Evolutionary conservation across 352 stramenopile genomes (phyloP).

Genomic region (Thraustochytrium sp.): DNA sequence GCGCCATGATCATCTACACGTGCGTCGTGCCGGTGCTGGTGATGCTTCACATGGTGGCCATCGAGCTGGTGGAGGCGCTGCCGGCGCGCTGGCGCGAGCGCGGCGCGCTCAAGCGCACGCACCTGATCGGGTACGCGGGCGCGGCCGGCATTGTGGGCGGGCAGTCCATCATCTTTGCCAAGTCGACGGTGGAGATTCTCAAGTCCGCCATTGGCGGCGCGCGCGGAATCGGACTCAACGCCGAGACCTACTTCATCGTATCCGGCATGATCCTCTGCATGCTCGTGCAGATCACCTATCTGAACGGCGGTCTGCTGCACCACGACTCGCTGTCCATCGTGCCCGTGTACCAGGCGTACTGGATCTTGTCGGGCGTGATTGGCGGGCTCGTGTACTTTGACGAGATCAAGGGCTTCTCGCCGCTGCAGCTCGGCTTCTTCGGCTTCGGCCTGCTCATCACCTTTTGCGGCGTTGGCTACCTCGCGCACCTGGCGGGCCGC

Average conservation of each 20-base stretch:
- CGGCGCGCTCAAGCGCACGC: conserved; percentile 54
- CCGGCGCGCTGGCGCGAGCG: conserved; percentile 65
- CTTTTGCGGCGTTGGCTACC: conserved; percentile 69
- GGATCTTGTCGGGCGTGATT: conserved; percentile 75
- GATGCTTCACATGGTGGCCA: conserved; percentile 64
- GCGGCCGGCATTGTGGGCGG: conserved; percentile 77
- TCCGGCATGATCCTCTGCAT: conserved; percentile 62
- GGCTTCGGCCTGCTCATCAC: conserved; percentile 67
- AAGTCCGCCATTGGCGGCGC: conserved; percentile 72
- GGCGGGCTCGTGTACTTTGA: conserved; percentile 84
- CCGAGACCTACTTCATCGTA: conserved; percentile 71
- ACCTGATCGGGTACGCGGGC: conserved; percentile 76
- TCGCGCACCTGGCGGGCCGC: conserved; percentile 61
- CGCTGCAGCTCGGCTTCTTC: conserved; percentile 64
- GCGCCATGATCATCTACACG: conserved; percentile 50
- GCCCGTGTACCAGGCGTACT: conserved; percentile 81
- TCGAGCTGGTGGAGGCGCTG: conserved; percentile 58
- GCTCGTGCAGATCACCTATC: conserved; percentile 70
- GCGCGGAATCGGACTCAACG: conserved; percentile 66
- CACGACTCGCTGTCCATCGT: conserved; percentile 79
- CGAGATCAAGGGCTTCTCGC: conserved; percentile 61
- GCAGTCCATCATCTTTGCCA: conserved; percentile 75
- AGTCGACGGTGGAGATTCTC: conserved; percentile 75
- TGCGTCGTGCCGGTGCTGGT: conserved; percentile 75
- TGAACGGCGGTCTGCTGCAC: conserved; percentile 74